These are phyloP conservation scores for Gossypium stocksii DNA, from an alignment of 345 rosid species.

Conservation along the genomic window DNA sequence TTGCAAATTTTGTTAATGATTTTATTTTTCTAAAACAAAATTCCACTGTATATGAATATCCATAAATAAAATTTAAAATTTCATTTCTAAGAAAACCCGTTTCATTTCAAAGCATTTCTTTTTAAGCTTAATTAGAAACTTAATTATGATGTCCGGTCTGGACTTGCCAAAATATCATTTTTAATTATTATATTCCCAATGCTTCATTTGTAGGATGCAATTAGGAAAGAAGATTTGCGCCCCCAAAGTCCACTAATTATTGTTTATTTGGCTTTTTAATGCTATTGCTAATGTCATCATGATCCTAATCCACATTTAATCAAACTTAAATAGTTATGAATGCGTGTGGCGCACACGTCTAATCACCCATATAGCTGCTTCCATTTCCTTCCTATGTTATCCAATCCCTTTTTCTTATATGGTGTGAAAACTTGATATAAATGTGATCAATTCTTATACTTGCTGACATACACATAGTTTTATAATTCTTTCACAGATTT, in stretches of 20 bases:
- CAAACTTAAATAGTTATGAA: neutral
- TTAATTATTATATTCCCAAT: slow-evolving; percentile 4
- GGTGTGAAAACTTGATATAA: neutral
- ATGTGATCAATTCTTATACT: neutral
- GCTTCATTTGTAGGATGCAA: slow-evolving; percentile 15
- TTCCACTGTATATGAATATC: too few species aligned
- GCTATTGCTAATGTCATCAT: neutral
- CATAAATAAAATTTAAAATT: too few species aligned
- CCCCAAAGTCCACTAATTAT: neutral
- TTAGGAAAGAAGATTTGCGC: neutral
- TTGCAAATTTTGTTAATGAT: neutral
- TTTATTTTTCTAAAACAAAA: too few species aligned
- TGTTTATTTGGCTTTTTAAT: neutral
- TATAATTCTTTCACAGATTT: too few species aligned
- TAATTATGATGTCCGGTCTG: neutral
- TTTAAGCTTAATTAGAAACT: neutral
- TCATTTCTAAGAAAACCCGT: neutral
- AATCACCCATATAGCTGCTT: neutral
- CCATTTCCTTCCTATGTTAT: neutral
- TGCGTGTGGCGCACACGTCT: neutral
- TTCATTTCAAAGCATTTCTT: too few species aligned
- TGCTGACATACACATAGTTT: too few species aligned
- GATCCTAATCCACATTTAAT: neutral
- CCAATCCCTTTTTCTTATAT: neutral
- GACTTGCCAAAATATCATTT: neutral